phyloP scores from a whole-genome alignment of 1,139 yeast genomes.

The Williopsis jadinii region DNA sequence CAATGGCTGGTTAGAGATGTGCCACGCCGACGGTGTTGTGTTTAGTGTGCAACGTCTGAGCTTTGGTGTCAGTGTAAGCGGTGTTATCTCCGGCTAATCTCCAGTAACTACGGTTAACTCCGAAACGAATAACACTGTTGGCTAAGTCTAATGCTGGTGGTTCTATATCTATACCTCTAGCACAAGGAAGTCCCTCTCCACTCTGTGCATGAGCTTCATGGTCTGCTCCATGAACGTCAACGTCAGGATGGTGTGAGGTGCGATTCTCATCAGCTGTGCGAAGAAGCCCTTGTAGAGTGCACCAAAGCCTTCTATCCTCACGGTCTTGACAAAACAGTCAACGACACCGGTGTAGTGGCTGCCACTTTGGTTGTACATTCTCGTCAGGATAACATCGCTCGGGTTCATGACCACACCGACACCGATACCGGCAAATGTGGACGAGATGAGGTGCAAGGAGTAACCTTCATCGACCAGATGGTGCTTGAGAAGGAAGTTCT shows the following conservation, averaged over 20 bases:
- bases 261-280: constrained; percentile 87
- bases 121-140: too few relatives aligned
- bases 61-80: too few relatives aligned
- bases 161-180: too few relatives aligned
- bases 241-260: constrained; percentile 89
- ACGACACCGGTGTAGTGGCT: constrained; percentile 78
- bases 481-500: constrained; percentile 41
- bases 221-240: constrained; percentile 95
- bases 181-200: constrained; percentile 27
- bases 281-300: constrained; percentile 93
- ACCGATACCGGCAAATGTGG: constrained; percentile 81
- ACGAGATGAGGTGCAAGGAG: constrained; percentile 63
- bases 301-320: constrained; percentile 70
- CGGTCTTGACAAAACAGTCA: constrained; percentile 82
- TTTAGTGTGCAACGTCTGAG: too few relatives aligned
- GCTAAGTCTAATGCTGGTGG: too few relatives aligned
- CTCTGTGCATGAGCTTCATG: constrained; percentile 49
- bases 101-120: too few relatives aligned
- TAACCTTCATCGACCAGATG: constrained; percentile 57
- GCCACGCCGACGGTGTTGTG: too few relatives aligned
- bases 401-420: constrained; percentile 96
- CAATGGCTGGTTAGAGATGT: too few relatives aligned
- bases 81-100: too few relatives aligned
- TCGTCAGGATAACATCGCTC: constrained; percentile 89
- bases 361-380: constrained; percentile 93